phyloP scores from a whole-genome alignment of 768 basidiomycete species.

The Amanita polypyramis region DNA sequence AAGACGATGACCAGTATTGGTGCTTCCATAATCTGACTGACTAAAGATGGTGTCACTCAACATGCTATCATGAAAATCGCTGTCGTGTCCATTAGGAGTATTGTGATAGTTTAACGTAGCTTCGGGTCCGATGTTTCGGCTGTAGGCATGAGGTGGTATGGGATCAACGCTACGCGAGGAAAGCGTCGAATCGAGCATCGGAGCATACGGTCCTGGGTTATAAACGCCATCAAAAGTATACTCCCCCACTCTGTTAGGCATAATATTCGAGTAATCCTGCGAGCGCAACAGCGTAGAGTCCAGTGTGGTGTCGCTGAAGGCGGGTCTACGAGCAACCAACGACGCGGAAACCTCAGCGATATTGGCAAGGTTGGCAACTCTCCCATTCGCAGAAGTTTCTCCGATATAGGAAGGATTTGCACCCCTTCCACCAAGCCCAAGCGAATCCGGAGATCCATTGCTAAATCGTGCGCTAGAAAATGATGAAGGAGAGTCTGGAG shows the following conservation, averaged over 20 bases:
- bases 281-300: slow-evolving; percentile 26
- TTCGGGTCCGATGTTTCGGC: slow-evolving; percentile 1
- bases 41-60: background rate
- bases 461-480: slow-evolving; percentile 54
- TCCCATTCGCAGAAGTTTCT: slow-evolving; percentile 19
- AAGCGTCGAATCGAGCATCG: slow-evolving; percentile 11
- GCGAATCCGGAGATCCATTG: slow-evolving; percentile 61
- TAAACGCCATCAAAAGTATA: slow-evolving; percentile 27
- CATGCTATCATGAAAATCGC: slow-evolving; percentile 3
- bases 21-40: slow-evolving; percentile 3
- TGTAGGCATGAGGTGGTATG: background rate
- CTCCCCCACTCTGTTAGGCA: slow-evolving; percentile 20
- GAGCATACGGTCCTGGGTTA: slow-evolving; percentile 18
- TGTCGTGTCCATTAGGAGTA: slow-evolving; percentile 1
- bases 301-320: slow-evolving; percentile 28
- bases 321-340: slow-evolving; percentile 24
- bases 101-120: slow-evolving; percentile 1
- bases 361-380: slow-evolving; percentile 13
- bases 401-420: slow-evolving; percentile 24
- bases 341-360: slow-evolving; percentile 17
- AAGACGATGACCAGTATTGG: slow-evolving; percentile 1
- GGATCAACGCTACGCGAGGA: slow-evolving; percentile 12
- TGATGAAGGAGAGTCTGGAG: slow-evolving; percentile 64
- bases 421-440: slow-evolving; percentile 39
- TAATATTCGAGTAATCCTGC: slow-evolving; percentile 20